phyloP scores from a whole-genome alignment of 306 rosid species.

The Malus fusca region DNA sequence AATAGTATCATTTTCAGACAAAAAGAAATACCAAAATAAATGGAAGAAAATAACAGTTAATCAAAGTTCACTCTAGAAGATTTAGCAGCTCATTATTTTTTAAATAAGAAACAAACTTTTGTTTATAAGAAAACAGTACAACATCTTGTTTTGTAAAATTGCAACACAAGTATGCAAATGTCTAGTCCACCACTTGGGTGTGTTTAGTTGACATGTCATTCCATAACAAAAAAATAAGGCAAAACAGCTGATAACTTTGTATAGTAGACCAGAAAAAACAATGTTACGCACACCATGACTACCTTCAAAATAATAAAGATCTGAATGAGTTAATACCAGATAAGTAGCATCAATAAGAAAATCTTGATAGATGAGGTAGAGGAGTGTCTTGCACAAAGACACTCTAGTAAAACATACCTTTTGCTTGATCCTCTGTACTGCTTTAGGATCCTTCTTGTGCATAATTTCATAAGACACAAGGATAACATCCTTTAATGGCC shows the following conservation, averaged over 20 bases:
- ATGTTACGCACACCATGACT: background rate
- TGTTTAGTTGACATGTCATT: background rate
- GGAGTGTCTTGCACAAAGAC: background rate
- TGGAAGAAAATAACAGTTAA: background rate
- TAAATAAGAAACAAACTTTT: too few relatives aligned
- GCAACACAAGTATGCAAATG: background rate
- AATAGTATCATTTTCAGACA: background rate
- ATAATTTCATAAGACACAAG: slow-evolving; percentile 89
- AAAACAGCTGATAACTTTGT: background rate
- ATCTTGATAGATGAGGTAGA: background rate
- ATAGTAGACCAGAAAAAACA: background rate
- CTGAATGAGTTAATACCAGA: background rate
- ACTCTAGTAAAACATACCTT: slow-evolving; percentile 49
- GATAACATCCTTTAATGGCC: slow-evolving; percentile 90
- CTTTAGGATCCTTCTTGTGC: slow-evolving; percentile 85
- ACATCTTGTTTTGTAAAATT: background rate
- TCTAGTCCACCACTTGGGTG: background rate
- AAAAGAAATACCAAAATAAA: background rate
- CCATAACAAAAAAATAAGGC: background rate
- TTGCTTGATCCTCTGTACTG: slow-evolving; percentile 82
- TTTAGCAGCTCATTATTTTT: background rate
- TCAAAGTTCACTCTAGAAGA: background rate
- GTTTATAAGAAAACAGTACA: background rate
- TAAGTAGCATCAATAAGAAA: background rate
- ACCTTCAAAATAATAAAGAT: background rate